phyloP scores from a whole-genome alignment of 2,329 filamentous ascomycete species.

The Drechslerella coelobrocha region DNA sequence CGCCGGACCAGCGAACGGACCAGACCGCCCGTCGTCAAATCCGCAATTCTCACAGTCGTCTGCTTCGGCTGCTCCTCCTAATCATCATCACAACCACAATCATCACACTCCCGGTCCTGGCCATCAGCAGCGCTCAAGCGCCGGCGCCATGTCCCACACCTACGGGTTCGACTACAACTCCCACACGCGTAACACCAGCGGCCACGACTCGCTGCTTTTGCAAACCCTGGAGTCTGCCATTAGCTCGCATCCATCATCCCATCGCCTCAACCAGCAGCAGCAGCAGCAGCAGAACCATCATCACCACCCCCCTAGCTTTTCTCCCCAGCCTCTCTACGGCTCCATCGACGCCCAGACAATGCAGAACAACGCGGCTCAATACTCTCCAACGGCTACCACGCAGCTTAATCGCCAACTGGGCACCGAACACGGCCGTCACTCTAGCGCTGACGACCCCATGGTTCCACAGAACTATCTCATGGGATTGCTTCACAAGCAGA shows the following conservation, averaged over 20 bases:
- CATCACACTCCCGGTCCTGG: neutral
- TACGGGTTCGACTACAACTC: constrained; percentile 34
- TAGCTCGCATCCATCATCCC: constrained; percentile 53
- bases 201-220: constrained; percentile 42
- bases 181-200: constrained; percentile 36
- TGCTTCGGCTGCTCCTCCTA: constrained; percentile 13
- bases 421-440: constrained; percentile 39
- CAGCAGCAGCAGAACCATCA: constrained; percentile 52
- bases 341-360: constrained; percentile 60
- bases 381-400: constrained; percentile 11
- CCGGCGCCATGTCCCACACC: constrained; percentile 19
- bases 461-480: constrained; percentile 49
- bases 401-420: constrained; percentile 47
- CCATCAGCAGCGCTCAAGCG: constrained; percentile 27
- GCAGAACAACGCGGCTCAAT: constrained; percentile 25
- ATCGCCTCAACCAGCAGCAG: constrained; percentile 54
- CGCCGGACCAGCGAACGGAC: constrained; percentile 4
- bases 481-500: constrained; percentile 45
- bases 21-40: constrained; percentile 35
- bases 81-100: neutral
- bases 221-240: constrained; percentile 51
- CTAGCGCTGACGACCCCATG: constrained; percentile 38
- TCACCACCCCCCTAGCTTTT: constrained; percentile 58
- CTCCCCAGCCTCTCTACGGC: constrained; percentile 66
- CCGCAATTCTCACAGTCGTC: constrained; percentile 37